These are phyloP conservation scores for Leccinum fibrillosum DNA, from an alignment of 768 basidiomycete genomes.

Conservation along the genomic window DNA sequence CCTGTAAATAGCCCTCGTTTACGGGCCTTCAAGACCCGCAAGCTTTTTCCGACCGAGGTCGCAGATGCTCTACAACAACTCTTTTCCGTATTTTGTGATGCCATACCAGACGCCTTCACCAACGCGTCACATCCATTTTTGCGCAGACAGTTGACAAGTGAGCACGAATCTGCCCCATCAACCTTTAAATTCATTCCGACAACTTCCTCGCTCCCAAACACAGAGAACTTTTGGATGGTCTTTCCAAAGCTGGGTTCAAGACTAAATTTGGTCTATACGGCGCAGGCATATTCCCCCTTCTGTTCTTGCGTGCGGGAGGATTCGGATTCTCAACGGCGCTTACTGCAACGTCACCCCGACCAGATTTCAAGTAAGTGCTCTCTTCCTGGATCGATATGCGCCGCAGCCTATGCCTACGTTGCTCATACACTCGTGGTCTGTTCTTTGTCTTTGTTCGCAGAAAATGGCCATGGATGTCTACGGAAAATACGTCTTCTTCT, in stretches of 20 bases:
- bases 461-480: constrained; percentile 50
- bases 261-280: constrained; percentile 34
- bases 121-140: constrained; percentile 13
- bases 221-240: constrained; percentile 37
- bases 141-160: constrained; percentile 28
- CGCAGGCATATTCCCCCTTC: constrained; percentile 31
- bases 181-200: neutral
- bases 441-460: neutral
- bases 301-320: constrained; percentile 33
- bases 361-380: constrained; percentile 50
- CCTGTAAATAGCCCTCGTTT: neutral
- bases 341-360: constrained; percentile 52
- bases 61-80: constrained; percentile 16
- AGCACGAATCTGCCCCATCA: neutral
- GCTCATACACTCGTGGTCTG: no score
- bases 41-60: constrained; percentile 21
- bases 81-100: constrained; percentile 13
- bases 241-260: constrained; percentile 38
- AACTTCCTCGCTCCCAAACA: neutral
- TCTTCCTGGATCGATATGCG: neutral
- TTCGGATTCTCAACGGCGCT: constrained; percentile 17
- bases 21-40: neutral
- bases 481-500: constrained; percentile 56
- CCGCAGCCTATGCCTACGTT: no score
- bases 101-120: constrained; percentile 12